phyloP scores from a whole-genome alignment of 2,329 filamentous ascomycete species.

The Periglandula ipomoeae region DNA sequence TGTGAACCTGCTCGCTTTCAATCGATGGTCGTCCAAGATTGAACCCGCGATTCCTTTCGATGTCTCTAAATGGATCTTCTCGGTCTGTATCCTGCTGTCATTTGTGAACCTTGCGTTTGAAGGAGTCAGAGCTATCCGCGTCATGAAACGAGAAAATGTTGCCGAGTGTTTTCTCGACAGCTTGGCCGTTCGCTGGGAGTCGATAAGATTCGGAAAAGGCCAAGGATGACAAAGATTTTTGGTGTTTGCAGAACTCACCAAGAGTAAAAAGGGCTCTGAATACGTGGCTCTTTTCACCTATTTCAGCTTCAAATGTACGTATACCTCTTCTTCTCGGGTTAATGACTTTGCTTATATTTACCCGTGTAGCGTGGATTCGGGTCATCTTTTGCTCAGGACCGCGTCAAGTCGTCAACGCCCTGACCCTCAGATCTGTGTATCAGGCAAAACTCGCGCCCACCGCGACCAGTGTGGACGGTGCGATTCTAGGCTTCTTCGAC shows the following conservation, averaged over 20 bases:
- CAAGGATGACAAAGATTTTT: conserved; percentile 82
- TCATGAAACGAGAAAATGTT: conserved; percentile 77
- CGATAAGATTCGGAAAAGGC: conserved; percentile 62
- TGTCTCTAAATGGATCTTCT: conserved; percentile 91
- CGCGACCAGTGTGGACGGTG: conserved; percentile 45
- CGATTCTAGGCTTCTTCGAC: conserved; percentile 67
- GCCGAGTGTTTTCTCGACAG: conserved; percentile 88
- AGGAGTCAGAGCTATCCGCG: conserved; percentile 67
- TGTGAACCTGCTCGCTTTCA: conserved; percentile 80
- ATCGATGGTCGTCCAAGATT: conserved; percentile 80
- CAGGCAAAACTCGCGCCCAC: conserved; percentile 57
- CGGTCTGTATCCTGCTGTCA: conserved; percentile 82
- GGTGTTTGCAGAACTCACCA: conserved; percentile 86
- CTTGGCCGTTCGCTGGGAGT: conserved; percentile 76
- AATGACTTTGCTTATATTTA: background rate
- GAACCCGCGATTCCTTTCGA: conserved; percentile 66
- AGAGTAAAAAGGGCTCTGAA: conserved; percentile 82
- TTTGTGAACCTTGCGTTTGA: conserved; percentile 75
- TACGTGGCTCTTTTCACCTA: conserved; percentile 89
- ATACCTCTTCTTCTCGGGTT: background rate
- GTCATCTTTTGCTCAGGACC: conserved; percentile 87
- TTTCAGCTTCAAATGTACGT: conserved; percentile 60
- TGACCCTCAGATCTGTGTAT: conserved; percentile 82
- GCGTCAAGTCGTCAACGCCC: conserved; percentile 79
- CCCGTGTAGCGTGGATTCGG: conserved; percentile 64